Conservation (phyloP, 108 stramenopile species). For the Conticribra guillardii region DNA sequence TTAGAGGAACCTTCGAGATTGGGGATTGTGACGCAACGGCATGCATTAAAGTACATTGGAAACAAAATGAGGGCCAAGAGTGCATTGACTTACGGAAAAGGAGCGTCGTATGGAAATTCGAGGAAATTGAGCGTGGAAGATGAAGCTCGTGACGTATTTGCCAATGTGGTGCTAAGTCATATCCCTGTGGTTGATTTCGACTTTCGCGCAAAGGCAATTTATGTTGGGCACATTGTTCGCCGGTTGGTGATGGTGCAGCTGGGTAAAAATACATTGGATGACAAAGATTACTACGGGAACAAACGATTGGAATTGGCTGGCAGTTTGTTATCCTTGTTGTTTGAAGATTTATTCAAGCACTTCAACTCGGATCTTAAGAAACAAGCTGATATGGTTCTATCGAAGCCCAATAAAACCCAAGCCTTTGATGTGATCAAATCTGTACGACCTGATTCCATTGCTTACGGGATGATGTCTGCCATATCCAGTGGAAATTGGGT, state of each 20-base stretch:
- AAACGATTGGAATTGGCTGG: conserved; percentile 98
- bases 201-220: conserved; percentile 92
- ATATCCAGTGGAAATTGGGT: conserved; percentile 99
- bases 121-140: conserved; percentile 78
- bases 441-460: conserved; percentile 92
- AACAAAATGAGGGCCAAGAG: conserved; percentile 87
- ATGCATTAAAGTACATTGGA: conserved; percentile 93
- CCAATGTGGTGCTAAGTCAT: conserved; percentile 94
- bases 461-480: conserved; percentile 95
- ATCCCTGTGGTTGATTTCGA: conserved; percentile 92
- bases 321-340: conserved; percentile 92
- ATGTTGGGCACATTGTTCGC: conserved; percentile 94
- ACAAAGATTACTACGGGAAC: conserved; percentile 99
- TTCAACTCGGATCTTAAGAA: conserved; percentile 95
- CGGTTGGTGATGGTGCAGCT: conserved; percentile 90
- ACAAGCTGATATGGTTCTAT: conserved; percentile 93
- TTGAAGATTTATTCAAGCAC: conserved; percentile 98
- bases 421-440: conserved; percentile 95
- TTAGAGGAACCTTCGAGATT: conserved; percentile 89
- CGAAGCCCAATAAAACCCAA: conserved; percentile 93
- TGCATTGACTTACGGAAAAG: conserved; percentile 40
- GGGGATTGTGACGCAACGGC: conserved; percentile 91
- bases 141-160: conserved; percentile 96
- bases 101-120: conserved; percentile 51
- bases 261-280: conserved; percentile 91